Conservation (phyloP, 176 grass and related monocot species). For the Secale cereale region DNA sequence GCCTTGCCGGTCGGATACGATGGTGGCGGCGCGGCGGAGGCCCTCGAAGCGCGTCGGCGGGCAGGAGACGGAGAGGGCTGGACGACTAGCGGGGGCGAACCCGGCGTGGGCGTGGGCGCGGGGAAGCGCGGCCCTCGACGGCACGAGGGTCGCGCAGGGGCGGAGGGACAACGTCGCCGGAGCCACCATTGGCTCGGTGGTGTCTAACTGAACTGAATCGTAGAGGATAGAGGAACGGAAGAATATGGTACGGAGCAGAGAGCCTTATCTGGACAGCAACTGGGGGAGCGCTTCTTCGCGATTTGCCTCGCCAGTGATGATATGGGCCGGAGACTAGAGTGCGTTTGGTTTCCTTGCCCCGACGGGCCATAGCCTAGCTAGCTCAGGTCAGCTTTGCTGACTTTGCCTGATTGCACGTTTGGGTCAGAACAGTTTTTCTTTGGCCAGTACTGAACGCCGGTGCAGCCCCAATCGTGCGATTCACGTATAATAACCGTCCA, state of each 20-base stretch:
- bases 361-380: no score
- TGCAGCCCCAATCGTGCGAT: no score
- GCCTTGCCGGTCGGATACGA: slow-evolving; percentile 54
- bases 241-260: background rate
- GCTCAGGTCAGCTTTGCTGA: no score
- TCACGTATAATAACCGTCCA: no score
- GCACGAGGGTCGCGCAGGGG: slow-evolving; percentile 35
- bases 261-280: slow-evolving; percentile 52
- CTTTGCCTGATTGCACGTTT: no score
- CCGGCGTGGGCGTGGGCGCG: slow-evolving; percentile 14
- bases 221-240: slow-evolving; percentile 19
- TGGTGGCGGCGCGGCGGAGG: slow-evolving; percentile 46
- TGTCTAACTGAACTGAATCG: background rate
- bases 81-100: slow-evolving; percentile 5
- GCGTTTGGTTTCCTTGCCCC: no score
- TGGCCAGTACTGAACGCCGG: no score
- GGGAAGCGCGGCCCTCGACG: slow-evolving; percentile 3
- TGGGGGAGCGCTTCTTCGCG: background rate
- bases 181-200: slow-evolving; percentile 54
- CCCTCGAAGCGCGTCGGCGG: background rate
- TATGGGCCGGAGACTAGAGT: no score
- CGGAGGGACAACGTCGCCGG: slow-evolving; percentile 55
- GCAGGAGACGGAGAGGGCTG: slow-evolving; percentile 11
- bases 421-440: no score
- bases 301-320: background rate